A percentile compares a stretch with the other conserved stretches of the same genome.
Conservation (phyloP, 768 basidiomycete species). For the Leccinum incarnatum region DNA sequence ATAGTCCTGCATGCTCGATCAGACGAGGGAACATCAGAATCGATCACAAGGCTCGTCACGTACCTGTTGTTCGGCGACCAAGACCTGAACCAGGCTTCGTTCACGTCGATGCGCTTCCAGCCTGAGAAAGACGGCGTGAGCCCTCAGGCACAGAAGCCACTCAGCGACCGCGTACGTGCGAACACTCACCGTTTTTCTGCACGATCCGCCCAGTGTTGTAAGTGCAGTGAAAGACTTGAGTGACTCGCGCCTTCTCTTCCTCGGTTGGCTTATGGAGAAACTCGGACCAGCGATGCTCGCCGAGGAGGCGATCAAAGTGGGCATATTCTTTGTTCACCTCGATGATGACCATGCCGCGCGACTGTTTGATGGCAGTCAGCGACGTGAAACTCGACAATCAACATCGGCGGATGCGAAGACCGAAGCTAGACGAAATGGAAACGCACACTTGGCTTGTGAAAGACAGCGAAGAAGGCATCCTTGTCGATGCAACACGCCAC, state of each 20-base stretch:
- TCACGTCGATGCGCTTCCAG: conserved; percentile 46
- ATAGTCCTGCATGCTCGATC: conserved; percentile 25
- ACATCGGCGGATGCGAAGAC: neutral
- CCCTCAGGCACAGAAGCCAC: neutral
- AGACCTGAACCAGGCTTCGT: conserved; percentile 41
- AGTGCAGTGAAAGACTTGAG: conserved; percentile 40
- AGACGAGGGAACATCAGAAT: neutral
- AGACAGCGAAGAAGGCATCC: conserved; percentile 38
- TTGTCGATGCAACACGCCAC: conserved; percentile 40
- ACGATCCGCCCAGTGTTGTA: conserved; percentile 39
- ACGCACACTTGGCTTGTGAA: conserved; percentile 45
- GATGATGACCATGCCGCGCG: conserved; percentile 45
- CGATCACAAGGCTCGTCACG: neutral
- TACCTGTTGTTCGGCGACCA: conserved; percentile 27
- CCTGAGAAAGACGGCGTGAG: conserved; percentile 26
- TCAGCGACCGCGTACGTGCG: neutral
- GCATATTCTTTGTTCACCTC: conserved; percentile 36
- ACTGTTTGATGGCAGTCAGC: conserved; percentile 24
- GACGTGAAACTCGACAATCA: neutral
- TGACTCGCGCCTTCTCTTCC: conserved; percentile 28
- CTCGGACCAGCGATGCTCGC: conserved; percentile 42
- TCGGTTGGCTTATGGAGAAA: conserved; percentile 33
- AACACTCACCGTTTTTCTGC: conserved; percentile 43
- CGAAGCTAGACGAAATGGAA: neutral
- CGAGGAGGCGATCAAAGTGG: conserved; percentile 37